Percentiles rank a stretch among this genome's conserved stretches.
These are phyloP conservation scores for Naganishia antarctica DNA, from an alignment of 768 basidiomycete genomes.

Conservation along the genomic window DNA sequence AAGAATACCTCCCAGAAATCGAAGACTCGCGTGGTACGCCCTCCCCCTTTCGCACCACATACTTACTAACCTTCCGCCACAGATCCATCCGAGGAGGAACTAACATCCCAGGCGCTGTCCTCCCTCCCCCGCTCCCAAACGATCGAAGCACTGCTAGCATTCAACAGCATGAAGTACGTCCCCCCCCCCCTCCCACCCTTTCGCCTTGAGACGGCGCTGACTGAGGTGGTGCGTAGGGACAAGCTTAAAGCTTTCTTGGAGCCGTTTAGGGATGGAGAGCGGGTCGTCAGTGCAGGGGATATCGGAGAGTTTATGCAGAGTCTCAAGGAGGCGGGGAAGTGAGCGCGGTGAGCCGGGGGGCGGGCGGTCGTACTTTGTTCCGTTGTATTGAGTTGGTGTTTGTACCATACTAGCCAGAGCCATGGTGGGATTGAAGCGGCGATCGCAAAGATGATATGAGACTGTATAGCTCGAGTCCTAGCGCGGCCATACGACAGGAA, in stretches of 20 bases:
- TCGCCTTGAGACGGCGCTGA: background rate
- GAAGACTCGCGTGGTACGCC: constrained; percentile 5
- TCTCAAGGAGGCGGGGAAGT: constrained; percentile 17
- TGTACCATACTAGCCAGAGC: no score
- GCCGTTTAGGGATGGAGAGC: constrained; percentile 15
- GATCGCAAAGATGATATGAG: no score
- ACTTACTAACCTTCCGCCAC: background rate
- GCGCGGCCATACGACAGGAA: no score
- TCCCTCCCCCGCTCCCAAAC: constrained; percentile 41
- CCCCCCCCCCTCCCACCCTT: background rate
- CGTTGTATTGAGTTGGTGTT: no score
- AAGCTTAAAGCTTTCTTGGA: constrained; percentile 27
- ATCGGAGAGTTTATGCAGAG: constrained; percentile 25
- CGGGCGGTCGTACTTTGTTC: background rate
- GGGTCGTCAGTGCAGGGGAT: constrained; percentile 25
- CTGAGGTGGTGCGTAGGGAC: constrained; percentile 17
- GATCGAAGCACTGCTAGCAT: constrained; percentile 45
- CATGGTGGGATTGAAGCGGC: no score
- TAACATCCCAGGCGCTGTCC: constrained; percentile 38
- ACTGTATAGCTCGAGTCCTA: no score
- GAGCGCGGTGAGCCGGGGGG: background rate
- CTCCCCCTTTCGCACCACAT: background rate
- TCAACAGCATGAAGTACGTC: constrained; percentile 45
- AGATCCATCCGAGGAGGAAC: constrained; percentile 32
- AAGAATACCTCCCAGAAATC: constrained; percentile 45